phyloP scores from a whole-genome alignment of 352 stramenopile species.

The Globisporangium recalcitrans region DNA sequence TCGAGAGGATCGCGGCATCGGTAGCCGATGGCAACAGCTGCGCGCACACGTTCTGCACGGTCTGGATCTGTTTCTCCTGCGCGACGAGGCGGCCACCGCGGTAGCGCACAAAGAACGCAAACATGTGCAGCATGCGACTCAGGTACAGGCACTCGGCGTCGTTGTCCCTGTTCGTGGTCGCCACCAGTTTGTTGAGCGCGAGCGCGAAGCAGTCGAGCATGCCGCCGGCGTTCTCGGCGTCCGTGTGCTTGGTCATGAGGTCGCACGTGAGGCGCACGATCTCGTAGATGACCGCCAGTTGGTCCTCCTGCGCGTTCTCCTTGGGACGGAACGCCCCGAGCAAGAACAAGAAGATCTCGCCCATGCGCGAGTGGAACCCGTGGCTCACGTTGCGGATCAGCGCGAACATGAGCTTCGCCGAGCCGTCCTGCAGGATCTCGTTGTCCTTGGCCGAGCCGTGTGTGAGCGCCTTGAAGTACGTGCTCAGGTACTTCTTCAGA shows the following conservation, averaged over 20 bases:
- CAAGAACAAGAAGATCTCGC: slow-evolving; percentile 67
- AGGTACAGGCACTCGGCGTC: slow-evolving; percentile 61
- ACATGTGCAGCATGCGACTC: slow-evolving; percentile 52
- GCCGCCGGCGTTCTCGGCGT: slow-evolving; percentile 48
- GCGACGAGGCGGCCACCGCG: slow-evolving; percentile 50
- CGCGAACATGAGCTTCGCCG: slow-evolving; percentile 82
- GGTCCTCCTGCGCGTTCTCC: slow-evolving; percentile 11
- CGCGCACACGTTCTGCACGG: slow-evolving; percentile 40
- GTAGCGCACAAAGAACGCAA: slow-evolving; percentile 52
- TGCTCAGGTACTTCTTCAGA: slow-evolving; percentile 71
- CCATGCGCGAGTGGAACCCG: slow-evolving; percentile 84
- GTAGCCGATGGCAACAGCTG: slow-evolving; percentile 24
- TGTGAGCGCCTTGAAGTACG: slow-evolving; percentile 72
- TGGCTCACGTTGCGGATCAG: slow-evolving; percentile 82
- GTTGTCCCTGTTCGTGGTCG: slow-evolving; percentile 23
- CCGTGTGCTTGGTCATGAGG: slow-evolving; percentile 75
- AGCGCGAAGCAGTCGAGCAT: slow-evolving; percentile 67
- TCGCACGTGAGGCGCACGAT: slow-evolving; percentile 66
- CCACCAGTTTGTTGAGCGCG: slow-evolving; percentile 48
- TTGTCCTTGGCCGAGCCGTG: slow-evolving; percentile 57
- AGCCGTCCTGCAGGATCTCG: slow-evolving; percentile 71
- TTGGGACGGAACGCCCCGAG: slow-evolving; percentile 69
- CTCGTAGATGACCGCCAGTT: slow-evolving; percentile 46
- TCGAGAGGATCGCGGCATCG: slow-evolving; percentile 38
- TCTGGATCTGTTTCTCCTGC: slow-evolving; percentile 23